Conservation (phyloP, 148 eudicot genomes). For the Simmondsia chinensis region DNA sequence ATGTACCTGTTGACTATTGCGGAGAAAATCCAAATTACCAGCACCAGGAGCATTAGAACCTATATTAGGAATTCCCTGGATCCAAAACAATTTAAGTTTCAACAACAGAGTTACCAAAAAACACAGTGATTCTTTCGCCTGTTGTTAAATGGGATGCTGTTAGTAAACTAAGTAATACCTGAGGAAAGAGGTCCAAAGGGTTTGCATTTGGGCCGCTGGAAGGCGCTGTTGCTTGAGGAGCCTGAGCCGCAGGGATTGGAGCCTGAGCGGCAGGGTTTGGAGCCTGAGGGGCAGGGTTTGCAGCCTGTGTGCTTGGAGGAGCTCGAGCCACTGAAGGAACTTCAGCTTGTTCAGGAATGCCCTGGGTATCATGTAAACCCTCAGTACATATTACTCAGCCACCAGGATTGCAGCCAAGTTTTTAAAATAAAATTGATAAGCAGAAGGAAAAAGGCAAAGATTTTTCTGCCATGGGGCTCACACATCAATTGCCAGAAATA, state of each 20-base stretch:
- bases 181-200: conserved; percentile 85
- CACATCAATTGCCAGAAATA: no score
- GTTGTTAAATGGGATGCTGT: no score
- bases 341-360: conserved; percentile 75
- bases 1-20: conserved; percentile 71
- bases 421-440: neutral
- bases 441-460: no score
- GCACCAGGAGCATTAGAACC: conserved; percentile 70
- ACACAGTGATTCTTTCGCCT: no score
- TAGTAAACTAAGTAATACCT: conserved; percentile 36
- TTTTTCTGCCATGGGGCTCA: no score
- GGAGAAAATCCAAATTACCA: conserved; percentile 74
- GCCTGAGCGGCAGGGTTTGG: conserved; percentile 25
- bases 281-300: neutral
- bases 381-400: neutral
- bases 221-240: conserved; percentile 51
- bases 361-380: conserved; percentile 26
- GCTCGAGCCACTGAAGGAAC: conserved; percentile 50
- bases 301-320: conserved; percentile 17
- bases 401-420: neutral
- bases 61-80: conserved; percentile 72
- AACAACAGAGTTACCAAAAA: neutral
- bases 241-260: conserved; percentile 37
- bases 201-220: conserved; percentile 73
- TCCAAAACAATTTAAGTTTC: neutral